phyloP scores from a whole-genome alignment of 345 rosid genomes.

The Aurinia saxatilis region DNA sequence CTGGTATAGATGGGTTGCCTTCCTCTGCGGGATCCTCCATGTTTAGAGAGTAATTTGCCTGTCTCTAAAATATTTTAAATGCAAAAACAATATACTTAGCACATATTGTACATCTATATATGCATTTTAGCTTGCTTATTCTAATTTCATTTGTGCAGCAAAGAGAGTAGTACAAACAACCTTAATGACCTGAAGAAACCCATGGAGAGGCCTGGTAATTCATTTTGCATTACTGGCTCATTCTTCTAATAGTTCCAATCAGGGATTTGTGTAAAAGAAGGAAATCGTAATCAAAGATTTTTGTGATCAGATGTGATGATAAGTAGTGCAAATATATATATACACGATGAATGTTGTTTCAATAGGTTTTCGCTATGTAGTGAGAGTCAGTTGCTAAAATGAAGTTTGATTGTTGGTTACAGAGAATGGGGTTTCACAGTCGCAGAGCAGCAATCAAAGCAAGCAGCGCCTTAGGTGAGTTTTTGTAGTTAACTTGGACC shows the following conservation, averaged over 20 bases:
- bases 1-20: slow-evolving; percentile 57
- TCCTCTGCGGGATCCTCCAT: slow-evolving; percentile 65
- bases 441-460: slow-evolving; percentile 14
- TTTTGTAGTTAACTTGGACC: background rate
- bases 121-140: background rate
- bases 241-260: background rate
- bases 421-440: slow-evolving; percentile 3
- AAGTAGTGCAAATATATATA: background rate
- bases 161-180: slow-evolving; percentile 11
- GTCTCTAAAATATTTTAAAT: background rate
- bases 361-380: background rate
- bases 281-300: background rate
- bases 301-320: background rate
- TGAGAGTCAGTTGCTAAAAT: background rate
- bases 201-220: slow-evolving; percentile 28
- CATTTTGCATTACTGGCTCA: background rate
- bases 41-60: slow-evolving; percentile 29
- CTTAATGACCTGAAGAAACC: slow-evolving; percentile 8
- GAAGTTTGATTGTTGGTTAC: background rate
- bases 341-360: background rate
- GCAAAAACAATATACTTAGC: slow-evolving; percentile 7
- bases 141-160: slow-evolving; percentile 17
- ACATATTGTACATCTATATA: background rate
- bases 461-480: slow-evolving; percentile 31
- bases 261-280: background rate